Percentiles rank a stretch among this genome's conserved stretches.
These are phyloP conservation scores for Ogataea wickerhamii DNA, from an alignment of 805 yeast genomes.

Conservation along the genomic window DNA sequence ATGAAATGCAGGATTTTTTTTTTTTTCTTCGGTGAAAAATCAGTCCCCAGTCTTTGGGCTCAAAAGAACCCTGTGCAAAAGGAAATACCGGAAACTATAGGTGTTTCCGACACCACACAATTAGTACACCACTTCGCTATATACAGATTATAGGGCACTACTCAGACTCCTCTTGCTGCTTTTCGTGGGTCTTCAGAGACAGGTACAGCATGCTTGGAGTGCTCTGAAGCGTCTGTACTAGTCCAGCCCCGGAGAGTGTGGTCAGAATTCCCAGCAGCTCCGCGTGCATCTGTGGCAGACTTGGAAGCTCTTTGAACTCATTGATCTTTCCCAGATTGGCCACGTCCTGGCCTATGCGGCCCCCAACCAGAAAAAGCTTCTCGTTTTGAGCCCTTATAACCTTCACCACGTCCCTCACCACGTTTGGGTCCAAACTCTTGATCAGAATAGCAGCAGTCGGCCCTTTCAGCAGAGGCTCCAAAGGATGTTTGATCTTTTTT, in stretches of 20 bases:
- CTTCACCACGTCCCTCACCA: constrained; percentile 59
- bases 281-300: constrained; percentile 66
- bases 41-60: too few species aligned
- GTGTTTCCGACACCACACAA: too few species aligned
- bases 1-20: too few species aligned
- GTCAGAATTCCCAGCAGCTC: constrained; percentile 82
- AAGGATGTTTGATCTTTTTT: constrained; percentile 55
- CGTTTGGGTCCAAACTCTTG: constrained; percentile 64
- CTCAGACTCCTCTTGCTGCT: constrained; percentile 26
- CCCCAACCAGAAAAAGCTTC: constrained; percentile 79
- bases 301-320: constrained; percentile 69
- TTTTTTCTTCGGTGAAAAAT: too few species aligned
- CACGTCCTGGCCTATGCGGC: constrained; percentile 63
- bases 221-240: constrained; percentile 75
- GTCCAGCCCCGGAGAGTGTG: constrained; percentile 84
- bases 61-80: background rate
- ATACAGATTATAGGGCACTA: too few species aligned
- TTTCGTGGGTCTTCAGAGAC: constrained; percentile 61
- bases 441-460: constrained; percentile 81
- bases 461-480: constrained; percentile 68
- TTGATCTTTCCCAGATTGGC: constrained; percentile 51
- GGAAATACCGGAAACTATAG: background rate
- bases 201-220: constrained; percentile 66
- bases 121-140: too few species aligned
- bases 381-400: constrained; percentile 63